These are phyloP conservation scores for Pelagophyceae sp. DNA, from an alignment of 352 stramenopile genomes.

Conservation along the genomic window DNA sequence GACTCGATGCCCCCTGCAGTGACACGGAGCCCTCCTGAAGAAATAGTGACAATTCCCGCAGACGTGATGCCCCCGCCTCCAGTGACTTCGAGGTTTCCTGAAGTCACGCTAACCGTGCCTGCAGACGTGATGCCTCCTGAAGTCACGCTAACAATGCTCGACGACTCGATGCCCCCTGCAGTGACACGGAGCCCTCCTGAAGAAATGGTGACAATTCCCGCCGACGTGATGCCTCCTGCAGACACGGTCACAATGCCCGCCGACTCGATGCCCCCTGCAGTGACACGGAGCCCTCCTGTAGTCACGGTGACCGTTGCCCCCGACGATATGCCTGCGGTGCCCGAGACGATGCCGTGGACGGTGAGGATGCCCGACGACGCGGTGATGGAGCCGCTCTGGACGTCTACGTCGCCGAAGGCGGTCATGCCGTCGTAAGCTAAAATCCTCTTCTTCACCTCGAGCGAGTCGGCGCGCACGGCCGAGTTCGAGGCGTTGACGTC, in stretches of 20 bases:
- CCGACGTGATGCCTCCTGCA: background rate
- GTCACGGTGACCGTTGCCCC: background rate
- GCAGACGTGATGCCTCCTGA: too few relatives aligned
- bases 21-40: background rate
- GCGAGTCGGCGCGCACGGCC: too few relatives aligned
- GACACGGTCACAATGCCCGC: background rate
- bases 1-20: background rate
- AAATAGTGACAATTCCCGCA: background rate
- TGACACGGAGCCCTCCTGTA: background rate
- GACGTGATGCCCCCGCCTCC: too few relatives aligned
- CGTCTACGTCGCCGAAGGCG: too few relatives aligned
- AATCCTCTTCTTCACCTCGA: too few relatives aligned
- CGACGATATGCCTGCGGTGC: background rate
- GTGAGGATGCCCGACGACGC: background rate
- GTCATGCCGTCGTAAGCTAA: too few relatives aligned
- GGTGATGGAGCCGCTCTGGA: background rate
- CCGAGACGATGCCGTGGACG: background rate
- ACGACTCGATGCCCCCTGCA: background rate
- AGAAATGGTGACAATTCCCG: background rate
- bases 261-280: background rate
- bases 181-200: background rate
- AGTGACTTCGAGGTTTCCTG: too few relatives aligned
- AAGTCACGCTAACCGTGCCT: too few relatives aligned
- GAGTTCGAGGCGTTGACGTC: too few relatives aligned
- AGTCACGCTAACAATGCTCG: background rate